Evolutionary conservation across 805 yeast species (phyloP).

Genomic region (Clavispora santaluciae): DNA sequence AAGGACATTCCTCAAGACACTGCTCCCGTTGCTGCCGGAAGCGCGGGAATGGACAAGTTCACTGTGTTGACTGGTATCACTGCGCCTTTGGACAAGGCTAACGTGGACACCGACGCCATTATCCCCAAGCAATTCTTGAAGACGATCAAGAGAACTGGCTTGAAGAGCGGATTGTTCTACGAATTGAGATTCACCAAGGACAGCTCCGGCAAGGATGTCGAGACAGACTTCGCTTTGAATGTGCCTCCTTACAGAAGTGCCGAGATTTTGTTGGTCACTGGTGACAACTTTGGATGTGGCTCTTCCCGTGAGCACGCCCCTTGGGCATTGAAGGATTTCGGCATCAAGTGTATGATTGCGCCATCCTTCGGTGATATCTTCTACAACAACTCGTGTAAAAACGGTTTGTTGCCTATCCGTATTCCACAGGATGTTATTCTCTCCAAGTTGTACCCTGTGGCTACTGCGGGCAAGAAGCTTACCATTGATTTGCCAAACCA

Average conservation of each 20-base stretch:
- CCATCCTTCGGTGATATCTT: constrained; percentile 98
- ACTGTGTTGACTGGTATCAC: constrained; percentile 74
- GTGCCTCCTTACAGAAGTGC: constrained; percentile 77
- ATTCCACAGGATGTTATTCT: constrained; percentile 72
- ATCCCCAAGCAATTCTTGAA: constrained; percentile 98
- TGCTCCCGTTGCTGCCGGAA: constrained; percentile 14
- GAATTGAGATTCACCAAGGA: constrained; percentile 73
- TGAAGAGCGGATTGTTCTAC: constrained; percentile 82
- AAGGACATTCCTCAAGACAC: constrained; percentile 57
- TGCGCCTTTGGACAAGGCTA: constrained; percentile 92
- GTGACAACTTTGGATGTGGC: constrained; percentile 98
- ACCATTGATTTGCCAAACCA: constrained; percentile 86
- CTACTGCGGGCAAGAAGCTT: constrained; percentile 64
- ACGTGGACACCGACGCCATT: constrained; percentile 97
- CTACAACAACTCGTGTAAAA: constrained; percentile 95
- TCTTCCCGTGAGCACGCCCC: constrained; percentile 99
- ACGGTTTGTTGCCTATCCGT: constrained; percentile 91
- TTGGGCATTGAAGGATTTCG: constrained; percentile 98
- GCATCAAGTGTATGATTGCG: constrained; percentile 92
- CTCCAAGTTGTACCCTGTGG: constrained; percentile 73
- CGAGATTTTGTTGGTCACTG: constrained; percentile 82
- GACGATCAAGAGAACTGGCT: constrained; percentile 96
- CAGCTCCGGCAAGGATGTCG: constrained; percentile 63
- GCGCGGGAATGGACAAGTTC: constrained; percentile 71
- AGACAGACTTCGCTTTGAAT: constrained; percentile 89